Base-by-base conservation (phyloP, 2,329 filamentous ascomycete genomes). In the Neurospora sp. region DNA sequence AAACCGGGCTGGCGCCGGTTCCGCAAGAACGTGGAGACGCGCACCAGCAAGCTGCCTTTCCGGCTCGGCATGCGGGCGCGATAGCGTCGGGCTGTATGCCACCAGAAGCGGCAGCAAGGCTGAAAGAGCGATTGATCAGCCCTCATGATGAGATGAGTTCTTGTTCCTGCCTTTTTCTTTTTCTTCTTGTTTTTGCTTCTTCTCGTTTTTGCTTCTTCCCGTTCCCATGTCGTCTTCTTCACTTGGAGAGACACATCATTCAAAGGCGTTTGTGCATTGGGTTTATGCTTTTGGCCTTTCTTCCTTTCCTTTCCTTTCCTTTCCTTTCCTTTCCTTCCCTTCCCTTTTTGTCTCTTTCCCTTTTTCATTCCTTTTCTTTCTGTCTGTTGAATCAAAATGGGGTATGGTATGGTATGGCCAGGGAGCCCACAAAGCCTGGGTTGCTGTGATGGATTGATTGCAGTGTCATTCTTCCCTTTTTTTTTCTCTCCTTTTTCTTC, bases 1-100 rank as follows among this genome's bases (percentile, higher is more conserved):
- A 82, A 86, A 72, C 81, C 80, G 71, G 82, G 79, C 77, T 85
- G 81, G 83, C 80, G 67, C 40, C 72, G 70, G 10, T 74, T 76
- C 69, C 76, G 75, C 43, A 72, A 69, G 19, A 66, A 72, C 69
- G 41, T 73, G 52, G 39, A 69, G 66, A 66, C 43, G 43, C 38
- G 38, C 28, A 28, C 37, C 70, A 68, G 52, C 68, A 38, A 72
- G 62, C 69, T 72, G 12, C 52, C 66, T 10, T 72, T 73, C 57
- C 70, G 70, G 23, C 70, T 74, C 19, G 73, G 72, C 17, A 43
- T 70, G n/a, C 71, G 52, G 23, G 52, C 52, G 52, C 52, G 52
- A 57, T 57, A 57, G 52, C 52, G 67, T 19, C 40, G 67, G 28
- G 37, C 40, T 39, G 38, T 66, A 8, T 33, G n/a, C n/a, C 67